phyloP scores from a whole-genome alignment of 2,329 filamentous ascomycete species.

The Onygenales sp. region DNA sequence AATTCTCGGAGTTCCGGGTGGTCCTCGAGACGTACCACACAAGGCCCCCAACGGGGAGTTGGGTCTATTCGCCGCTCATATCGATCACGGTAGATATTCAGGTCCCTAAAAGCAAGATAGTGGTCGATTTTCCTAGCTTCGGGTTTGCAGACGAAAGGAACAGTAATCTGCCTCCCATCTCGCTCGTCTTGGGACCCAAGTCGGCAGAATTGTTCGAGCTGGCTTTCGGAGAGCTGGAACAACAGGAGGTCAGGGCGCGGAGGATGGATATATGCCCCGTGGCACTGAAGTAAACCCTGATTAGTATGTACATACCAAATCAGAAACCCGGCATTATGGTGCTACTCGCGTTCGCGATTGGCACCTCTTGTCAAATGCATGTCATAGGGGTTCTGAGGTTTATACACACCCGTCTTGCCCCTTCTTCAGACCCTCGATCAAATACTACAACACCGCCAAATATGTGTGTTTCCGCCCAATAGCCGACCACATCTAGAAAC shows the following conservation, averaged over 20 bases:
- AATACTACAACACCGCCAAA: constrained; percentile 4
- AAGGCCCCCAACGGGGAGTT: not conserved
- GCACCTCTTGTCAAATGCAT: not conserved
- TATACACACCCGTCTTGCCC: constrained; percentile 1
- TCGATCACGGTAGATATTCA: constrained; percentile 3
- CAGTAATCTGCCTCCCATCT: not conserved
- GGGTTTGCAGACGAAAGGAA: not conserved
- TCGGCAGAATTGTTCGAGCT: not conserved
- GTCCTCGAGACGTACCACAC: not conserved
- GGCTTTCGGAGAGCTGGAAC: constrained; percentile 2
- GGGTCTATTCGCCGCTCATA: not conserved
- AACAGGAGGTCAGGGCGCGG: not conserved
- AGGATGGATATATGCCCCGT: constrained; percentile 2
- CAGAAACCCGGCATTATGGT: not conserved
- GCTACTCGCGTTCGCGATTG: too few species aligned
- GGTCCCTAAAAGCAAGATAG: not conserved
- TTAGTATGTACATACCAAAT: too few species aligned
- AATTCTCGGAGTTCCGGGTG: not conserved
- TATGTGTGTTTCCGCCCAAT: constrained; percentile 4
- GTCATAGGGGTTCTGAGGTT: not conserved
- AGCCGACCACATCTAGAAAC: not conserved
- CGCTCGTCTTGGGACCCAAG: not conserved
- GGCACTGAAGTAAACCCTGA: not conserved
- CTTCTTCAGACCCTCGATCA: constrained; percentile 3
- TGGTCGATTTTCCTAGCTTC: not conserved